Evolutionary conservation across 768 basidiomycete genomes (phyloP).

Genomic region (Hericium erinaceus): DNA sequence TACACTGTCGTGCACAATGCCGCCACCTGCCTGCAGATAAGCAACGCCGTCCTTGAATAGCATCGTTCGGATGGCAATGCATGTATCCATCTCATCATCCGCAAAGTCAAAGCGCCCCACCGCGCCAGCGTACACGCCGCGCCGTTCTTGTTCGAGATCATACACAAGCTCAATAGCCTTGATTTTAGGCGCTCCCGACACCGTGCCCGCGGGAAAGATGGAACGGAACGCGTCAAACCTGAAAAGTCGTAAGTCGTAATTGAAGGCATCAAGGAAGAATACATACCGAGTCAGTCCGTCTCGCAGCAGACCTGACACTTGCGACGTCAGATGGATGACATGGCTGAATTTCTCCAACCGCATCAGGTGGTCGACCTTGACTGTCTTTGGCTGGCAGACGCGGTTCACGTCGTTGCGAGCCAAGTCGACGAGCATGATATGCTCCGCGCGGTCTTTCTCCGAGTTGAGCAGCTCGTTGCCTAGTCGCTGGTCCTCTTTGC

Average conservation of each 20-base stretch:
- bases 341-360: constrained; percentile 91
- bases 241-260: constrained; percentile 1
- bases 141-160: constrained; percentile 76
- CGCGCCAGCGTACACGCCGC: constrained; percentile 94
- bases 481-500: constrained; percentile 82
- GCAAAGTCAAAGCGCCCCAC: constrained; percentile 98
- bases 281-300: constrained; percentile 73
- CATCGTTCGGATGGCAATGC: constrained; percentile 98
- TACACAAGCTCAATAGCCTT: constrained; percentile 93
- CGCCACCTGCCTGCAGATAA: constrained; percentile 94
- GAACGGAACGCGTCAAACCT: constrained; percentile 99
- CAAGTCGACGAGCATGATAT: constrained; percentile 98
- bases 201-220: constrained; percentile 97
- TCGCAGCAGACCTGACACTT: constrained; percentile 81
- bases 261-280: not conserved
- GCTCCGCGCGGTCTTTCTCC: constrained; percentile 94
- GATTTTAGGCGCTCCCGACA: constrained; percentile 98
- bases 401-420: constrained; percentile 98
- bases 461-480: constrained; percentile 69
- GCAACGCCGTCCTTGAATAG: constrained; percentile 86
- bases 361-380: constrained; percentile 95
- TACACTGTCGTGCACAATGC: constrained; percentile 93
- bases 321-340: constrained; percentile 94
- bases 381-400: constrained; percentile 89
- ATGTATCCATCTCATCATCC: constrained; percentile 91